These are phyloP conservation scores for Cucumis cinereus DNA, from an alignment of 306 rosid genomes.

Conservation along the genomic window DNA sequence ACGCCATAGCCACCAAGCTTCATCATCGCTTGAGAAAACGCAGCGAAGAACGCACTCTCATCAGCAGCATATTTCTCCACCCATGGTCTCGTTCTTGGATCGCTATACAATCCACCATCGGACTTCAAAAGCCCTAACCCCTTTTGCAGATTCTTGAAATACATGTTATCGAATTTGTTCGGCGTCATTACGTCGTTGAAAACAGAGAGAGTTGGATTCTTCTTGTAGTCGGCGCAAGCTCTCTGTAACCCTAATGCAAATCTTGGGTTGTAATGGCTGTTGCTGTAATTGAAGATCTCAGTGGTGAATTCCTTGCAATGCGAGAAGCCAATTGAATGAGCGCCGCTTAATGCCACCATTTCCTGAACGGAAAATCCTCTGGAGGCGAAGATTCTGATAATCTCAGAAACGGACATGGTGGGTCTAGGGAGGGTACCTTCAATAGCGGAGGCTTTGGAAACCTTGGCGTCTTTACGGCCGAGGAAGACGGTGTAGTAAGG, in stretches of 20 bases:
- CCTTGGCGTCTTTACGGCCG: constrained; percentile 23
- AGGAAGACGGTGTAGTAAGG: constrained; percentile 26
- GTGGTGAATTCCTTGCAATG: constrained; percentile 45
- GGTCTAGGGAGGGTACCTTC: constrained; percentile 11
- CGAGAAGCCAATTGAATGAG: constrained; percentile 80
- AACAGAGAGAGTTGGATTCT: constrained; percentile 57
- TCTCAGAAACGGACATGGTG: not conserved
- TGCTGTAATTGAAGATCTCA: constrained; percentile 35
- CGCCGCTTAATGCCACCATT: constrained; percentile 66
- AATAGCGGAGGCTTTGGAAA: constrained; percentile 31
- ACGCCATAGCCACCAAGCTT: constrained; percentile 5
- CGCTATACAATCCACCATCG: not conserved
- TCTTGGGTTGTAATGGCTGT: constrained; percentile 49
- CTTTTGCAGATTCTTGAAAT: not conserved
- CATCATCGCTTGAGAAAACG: not conserved
- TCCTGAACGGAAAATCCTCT: constrained; percentile 58
- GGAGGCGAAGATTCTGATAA: not conserved
- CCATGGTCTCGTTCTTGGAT: not conserved
- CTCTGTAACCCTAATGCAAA: constrained; percentile 34
- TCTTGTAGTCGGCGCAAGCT: constrained; percentile 43
- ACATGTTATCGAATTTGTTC: not conserved
- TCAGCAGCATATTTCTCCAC: not conserved
- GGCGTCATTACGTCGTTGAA: constrained; percentile 56
- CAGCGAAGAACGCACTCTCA: not conserved
- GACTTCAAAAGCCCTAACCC: constrained; percentile 2